Evolutionary conservation across 1,284 basidiomycete genomes (phyloP), one percentile per base, ranked within the genome.

Genomic region (Macrocybe sp.): DNA sequence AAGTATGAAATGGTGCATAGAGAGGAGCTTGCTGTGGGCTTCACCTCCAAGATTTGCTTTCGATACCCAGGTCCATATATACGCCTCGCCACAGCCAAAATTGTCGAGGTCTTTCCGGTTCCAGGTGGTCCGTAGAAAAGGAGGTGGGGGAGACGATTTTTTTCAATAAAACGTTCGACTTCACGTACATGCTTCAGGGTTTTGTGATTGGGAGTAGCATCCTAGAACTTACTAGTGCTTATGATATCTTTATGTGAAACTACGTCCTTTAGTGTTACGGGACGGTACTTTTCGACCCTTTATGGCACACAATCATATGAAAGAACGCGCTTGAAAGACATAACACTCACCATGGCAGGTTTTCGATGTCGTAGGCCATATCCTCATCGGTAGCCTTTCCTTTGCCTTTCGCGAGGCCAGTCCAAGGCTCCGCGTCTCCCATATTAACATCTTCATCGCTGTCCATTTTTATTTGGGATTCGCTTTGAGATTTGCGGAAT

Each of bases 111-210:
- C 69, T 99, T 99, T 44, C 96, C 96, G 0, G 96, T 99, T 11
- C 92, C 97, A 11, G 97, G 97, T 32, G 97, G 97, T 0, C 97
- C 97, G 62, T 99, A 99, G 68, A 99, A 94, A 40, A 99, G 76
- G 16, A 99, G 75, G 69, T 99, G 97, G 0, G 97, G 97, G 28
- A 99, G 68, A 43, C 95, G 75, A 55, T 96, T 95, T 65, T 93
- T 93, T 57, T 93, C 87, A 59, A 99, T 96, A 64, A 99, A 99
- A 64, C 89, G 90, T 66, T 96, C 92, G 66, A 98, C 95, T 97
- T 50, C 4, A 35, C 31, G 14, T 36, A 11, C 47, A 45, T 36
- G 38, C 54, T 48, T 37, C 38, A 28, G 28, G 28, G 35, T 14
- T 14, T 29, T 12, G 7, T 34, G 45, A 30, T 6, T 11, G 10